Conservation (phyloP, 1,139 yeast genomes). For the Eremothecium gossypii region DNA sequence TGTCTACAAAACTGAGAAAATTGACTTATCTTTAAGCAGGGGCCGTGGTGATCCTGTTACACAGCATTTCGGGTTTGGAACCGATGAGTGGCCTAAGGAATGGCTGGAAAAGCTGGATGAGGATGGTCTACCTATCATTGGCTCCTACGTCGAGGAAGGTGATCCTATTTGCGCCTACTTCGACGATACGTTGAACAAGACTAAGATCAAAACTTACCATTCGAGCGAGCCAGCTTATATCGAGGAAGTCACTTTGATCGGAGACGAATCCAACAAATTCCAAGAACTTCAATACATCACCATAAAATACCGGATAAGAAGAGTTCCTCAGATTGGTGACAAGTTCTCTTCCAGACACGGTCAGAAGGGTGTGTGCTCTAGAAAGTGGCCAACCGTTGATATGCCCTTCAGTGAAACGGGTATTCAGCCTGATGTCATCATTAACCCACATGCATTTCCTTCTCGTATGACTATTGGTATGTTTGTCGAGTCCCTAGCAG, state of each 20-base stretch:
- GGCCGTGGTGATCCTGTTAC: constrained; percentile 92
- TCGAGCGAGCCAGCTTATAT: constrained; percentile 91
- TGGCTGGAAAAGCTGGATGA: constrained; percentile 85
- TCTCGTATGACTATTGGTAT: constrained; percentile 99
- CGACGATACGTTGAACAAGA: constrained; percentile 86
- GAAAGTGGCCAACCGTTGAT: constrained; percentile 95
- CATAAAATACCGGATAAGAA: constrained; percentile 81
- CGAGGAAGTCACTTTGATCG: constrained; percentile 87
- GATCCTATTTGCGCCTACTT: constrained; percentile 91
- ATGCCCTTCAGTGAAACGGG: constrained; percentile 97
- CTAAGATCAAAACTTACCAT: constrained; percentile 87
- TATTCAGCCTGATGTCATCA: constrained; percentile 93
- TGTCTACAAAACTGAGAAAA: constrained; percentile 86
- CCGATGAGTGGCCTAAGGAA: constrained; percentile 81
- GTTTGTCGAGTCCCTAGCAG: constrained; percentile 97
- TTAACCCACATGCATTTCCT: constrained; percentile 98
- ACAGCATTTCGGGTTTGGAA: constrained; percentile 91
- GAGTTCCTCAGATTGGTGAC: constrained; percentile 95
- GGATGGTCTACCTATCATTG: constrained; percentile 91
- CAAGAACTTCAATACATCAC: constrained; percentile 78
- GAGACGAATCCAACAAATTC: constrained; percentile 65
- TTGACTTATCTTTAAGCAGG: constrained; percentile 70
- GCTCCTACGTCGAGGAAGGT: constrained; percentile 83
- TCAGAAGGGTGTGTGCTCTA: constrained; percentile 98
- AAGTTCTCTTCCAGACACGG: constrained; percentile 98